Percentiles rank a stretch among this genome's conserved stretches.
Evolutionary conservation across 192 early-diverging fungal genomes (phyloP).

Genomic region (Ambispora gerdemannii): DNA sequence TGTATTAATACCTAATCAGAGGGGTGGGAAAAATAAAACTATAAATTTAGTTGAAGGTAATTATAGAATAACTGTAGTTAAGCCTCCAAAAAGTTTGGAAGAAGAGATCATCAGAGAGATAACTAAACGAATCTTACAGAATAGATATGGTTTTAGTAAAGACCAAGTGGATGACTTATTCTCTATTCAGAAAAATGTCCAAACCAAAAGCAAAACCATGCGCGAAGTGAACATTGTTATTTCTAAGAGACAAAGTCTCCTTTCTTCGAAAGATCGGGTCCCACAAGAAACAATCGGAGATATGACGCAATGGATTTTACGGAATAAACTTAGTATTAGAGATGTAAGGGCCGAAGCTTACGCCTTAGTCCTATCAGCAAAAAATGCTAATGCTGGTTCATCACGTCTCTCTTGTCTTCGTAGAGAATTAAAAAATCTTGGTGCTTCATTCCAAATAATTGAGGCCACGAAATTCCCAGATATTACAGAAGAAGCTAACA

Average conservation of each 20-base stretch:
- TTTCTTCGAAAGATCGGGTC: too few relatives aligned
- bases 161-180: not conserved
- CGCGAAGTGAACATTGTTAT: too few relatives aligned
- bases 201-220: too few relatives aligned
- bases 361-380: not conserved
- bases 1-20: constrained; percentile 19
- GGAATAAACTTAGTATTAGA: constrained; percentile 1
- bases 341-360: not conserved
- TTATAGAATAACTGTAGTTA: not conserved
- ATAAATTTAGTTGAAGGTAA: too few relatives aligned
- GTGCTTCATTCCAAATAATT: constrained; percentile 2
- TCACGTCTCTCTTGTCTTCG: not conserved
- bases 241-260: too few relatives aligned
- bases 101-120: too few relatives aligned
- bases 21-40: not conserved
- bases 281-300: constrained; percentile 8
- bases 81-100: not conserved
- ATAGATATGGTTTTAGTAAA: too few relatives aligned
- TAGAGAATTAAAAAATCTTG: constrained; percentile 13
- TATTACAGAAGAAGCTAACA: not conserved
- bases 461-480: not conserved
- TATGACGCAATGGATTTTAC: not conserved
- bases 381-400: not conserved
- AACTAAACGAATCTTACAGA: too few relatives aligned
- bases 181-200: not conserved